Base-by-base conservation (phyloP, 208 protist species). In the Plasmodiophora brassicae region DNA sequence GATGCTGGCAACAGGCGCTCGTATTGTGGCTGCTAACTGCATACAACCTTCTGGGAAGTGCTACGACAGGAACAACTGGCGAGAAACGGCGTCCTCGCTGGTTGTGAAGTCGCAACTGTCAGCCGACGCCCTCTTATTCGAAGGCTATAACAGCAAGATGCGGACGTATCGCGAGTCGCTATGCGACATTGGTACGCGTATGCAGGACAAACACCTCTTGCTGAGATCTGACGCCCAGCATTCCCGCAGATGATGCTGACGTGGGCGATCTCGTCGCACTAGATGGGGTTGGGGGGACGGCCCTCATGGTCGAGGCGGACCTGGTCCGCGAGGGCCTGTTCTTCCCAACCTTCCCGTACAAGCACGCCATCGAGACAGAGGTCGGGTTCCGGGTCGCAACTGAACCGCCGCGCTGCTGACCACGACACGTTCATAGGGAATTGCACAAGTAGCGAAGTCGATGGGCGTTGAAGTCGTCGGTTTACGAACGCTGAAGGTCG, bases 61-160 rank as follows among this genome's bases (percentile, higher is more conserved):
- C 65, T 78, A 78, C 41, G 65, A 78, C 65, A n/a, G 65, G 41
- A 78, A 78, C n/a, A 78, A 78, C 65, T 78, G 65, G 65, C 65
- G 65, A 8, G 65, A 78, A 32, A 78, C 65, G n/a, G 32, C 65
- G 32, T 5, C 65, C 5, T 78, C 65, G 14, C 20, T 78, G 20
- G 14, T 32, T 5, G 5, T 78, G 14, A 78, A 78, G n/a, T 5
- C 5, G 20, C 65, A 38, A 14, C n/a, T 78, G 65, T 5, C 10
- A 32, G 32, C 65, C 5, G n/a, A 32, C 41, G 14, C 32, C 32
- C 65, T 78, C 5, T 44, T 78, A 38, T 78, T 78, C 65, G 65
- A 78, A 78, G 65, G 65, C 14, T 78, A 78, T 78, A n/a, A n/a
- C n/a, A 5, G n/a, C 65, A 78, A 44, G 10, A 78, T 78, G 65